These are phyloP conservation scores for Thoreauomyces humboldtii DNA, from an alignment of 192 early-diverging fungal species.

Conservation along the genomic window DNA sequence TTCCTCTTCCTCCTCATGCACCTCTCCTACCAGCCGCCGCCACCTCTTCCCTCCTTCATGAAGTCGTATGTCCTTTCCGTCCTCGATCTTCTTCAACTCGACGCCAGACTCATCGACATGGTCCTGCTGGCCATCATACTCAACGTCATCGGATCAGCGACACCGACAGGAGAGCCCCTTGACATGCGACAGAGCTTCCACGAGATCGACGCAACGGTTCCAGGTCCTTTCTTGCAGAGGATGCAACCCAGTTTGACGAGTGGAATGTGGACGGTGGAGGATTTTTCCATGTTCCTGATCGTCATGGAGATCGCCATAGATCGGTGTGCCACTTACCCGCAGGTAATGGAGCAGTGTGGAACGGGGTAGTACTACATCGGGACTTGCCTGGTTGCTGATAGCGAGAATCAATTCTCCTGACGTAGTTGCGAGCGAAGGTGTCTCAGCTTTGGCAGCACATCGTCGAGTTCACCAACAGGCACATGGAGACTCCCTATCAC, in stretches of 20 bases:
- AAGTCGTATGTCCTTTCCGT: constrained; percentile 1
- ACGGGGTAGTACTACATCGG: too few species aligned
- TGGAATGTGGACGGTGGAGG: neutral
- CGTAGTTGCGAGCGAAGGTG: neutral
- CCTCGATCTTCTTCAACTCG: neutral
- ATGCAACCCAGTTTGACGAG: neutral
- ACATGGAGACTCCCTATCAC: neutral
- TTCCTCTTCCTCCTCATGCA: constrained; percentile 17
- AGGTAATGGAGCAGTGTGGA: too few species aligned
- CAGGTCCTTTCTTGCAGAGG: neutral
- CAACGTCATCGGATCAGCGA: neutral
- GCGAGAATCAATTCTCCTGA: too few species aligned
- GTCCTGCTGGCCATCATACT: neutral
- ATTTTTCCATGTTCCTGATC: neutral
- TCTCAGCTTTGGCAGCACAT: neutral
- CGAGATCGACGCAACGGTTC: neutral
- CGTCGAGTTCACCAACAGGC: neutral
- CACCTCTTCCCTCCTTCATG: neutral
- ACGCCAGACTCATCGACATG: neutral
- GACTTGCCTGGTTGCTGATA: too few species aligned
- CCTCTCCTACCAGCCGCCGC: neutral
- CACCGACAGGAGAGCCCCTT: neutral
- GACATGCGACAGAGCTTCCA: neutral
- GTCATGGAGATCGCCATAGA: neutral
- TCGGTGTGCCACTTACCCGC: neutral